These are phyloP conservation scores for Boletus edulis DNA, from an alignment of 768 basidiomycete species.

Conservation along the genomic window DNA sequence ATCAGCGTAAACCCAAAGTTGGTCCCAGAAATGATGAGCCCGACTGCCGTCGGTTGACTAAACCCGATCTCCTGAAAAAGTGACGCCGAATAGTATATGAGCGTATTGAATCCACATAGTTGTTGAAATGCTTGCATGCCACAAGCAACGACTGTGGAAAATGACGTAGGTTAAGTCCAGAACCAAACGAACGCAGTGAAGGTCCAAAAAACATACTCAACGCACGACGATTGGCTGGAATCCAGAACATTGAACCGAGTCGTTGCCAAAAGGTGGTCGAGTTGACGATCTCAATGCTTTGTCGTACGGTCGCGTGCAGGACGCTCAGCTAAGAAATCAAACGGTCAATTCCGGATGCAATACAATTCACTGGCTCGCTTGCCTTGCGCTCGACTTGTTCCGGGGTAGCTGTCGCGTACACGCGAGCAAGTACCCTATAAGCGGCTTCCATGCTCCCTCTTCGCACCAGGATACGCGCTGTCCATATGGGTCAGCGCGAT, in stretches of 20 bases:
- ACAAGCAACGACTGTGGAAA: conserved; percentile 61
- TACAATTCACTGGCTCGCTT: background rate
- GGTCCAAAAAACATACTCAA: conserved; percentile 44
- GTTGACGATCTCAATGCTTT: conserved; percentile 59
- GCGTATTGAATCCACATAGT: conserved; percentile 80
- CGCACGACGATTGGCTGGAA: conserved; percentile 64
- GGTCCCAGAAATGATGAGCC: conserved; percentile 73
- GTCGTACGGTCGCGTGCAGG: conserved; percentile 56
- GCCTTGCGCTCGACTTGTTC: conserved; percentile 70
- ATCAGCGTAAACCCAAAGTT: conserved; percentile 79
- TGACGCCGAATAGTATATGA: conserved; percentile 74
- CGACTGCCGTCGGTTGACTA: conserved; percentile 78
- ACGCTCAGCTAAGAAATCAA: conserved; percentile 45
- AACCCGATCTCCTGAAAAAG: conserved; percentile 81
- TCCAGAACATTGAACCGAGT: conserved; percentile 49
- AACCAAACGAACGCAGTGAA: background rate
- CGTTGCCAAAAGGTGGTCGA: conserved; percentile 61
- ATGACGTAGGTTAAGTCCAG: background rate
- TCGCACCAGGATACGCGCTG: conserved; percentile 65
- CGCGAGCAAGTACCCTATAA: conserved; percentile 53
- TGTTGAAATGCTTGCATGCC: conserved; percentile 85
- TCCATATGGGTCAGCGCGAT: background rate
- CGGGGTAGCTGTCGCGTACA: conserved; percentile 65
- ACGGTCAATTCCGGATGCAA: background rate
- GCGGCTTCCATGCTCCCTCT: conserved; percentile 52